Conservation (phyloP, 2,329 filamentous ascomycete species). For the Paecilomyces sp. region DNA sequence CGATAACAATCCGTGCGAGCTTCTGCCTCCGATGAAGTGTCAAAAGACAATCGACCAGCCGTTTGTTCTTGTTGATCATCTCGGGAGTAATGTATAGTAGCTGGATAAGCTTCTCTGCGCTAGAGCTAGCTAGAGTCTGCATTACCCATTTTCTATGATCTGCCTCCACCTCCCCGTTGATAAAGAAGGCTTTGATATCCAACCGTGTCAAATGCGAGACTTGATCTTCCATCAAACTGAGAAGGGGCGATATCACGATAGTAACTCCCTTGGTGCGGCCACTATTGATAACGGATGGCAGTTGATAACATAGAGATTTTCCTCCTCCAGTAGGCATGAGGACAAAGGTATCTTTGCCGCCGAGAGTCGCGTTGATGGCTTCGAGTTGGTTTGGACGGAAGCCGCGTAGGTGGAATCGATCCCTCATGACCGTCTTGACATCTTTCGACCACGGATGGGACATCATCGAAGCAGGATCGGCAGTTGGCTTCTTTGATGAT, state of each 20-base stretch:
- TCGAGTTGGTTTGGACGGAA: conserved; percentile 91
- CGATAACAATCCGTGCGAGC: conserved; percentile 87
- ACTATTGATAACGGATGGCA: conserved; percentile 75
- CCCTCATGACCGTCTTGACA: conserved; percentile 70
- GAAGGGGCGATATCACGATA: conserved; percentile 84
- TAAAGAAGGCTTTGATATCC: conserved; percentile 69
- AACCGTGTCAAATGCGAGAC: conserved; percentile 71
- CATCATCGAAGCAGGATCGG: conserved; percentile 41
- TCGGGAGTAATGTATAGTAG: conserved; percentile 94
- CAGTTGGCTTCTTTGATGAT: conserved; percentile 22
- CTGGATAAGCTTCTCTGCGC: conserved; percentile 71
- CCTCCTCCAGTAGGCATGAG: conserved; percentile 97
- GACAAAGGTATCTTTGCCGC: conserved; percentile 84
- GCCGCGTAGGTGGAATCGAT: conserved; percentile 74
- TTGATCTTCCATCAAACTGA: conserved; percentile 97
- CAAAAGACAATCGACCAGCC: conserved; percentile 59
- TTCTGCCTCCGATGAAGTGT: conserved; percentile 62
- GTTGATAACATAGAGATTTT: conserved; percentile 93
- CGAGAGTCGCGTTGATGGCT: conserved; percentile 87
- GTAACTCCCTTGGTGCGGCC: conserved; percentile 80
- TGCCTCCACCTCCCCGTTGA: conserved; percentile 67
- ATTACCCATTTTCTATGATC: conserved; percentile 62
- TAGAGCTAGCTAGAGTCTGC: conserved; percentile 51
- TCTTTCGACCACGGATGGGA: conserved; percentile 76
- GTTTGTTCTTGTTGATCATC: conserved; percentile 79